These are phyloP conservation scores for Kondoa malvinella DNA, from an alignment of 768 basidiomycete species.

Conservation along the genomic window DNA sequence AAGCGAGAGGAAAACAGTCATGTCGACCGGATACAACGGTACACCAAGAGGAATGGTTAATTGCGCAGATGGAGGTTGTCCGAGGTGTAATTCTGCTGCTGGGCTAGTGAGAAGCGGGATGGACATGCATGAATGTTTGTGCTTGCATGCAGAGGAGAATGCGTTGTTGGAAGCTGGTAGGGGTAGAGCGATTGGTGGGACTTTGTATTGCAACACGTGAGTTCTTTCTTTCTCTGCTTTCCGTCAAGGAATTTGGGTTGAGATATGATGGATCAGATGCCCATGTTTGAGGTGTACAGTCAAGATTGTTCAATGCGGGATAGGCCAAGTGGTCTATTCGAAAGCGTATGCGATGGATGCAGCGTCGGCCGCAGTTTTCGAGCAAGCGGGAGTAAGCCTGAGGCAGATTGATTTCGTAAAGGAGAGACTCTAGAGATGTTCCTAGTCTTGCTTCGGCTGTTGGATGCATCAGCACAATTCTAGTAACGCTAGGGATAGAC, in stretches of 20 bases:
- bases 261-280: constrained; percentile 43
- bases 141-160: constrained; percentile 95
- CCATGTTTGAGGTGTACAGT: constrained; percentile 92
- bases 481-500: no score
- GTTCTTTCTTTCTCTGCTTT: constrained; percentile 28
- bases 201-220: constrained; percentile 93
- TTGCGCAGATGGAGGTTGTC: constrained; percentile 82
- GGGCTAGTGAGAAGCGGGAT: constrained; percentile 18
- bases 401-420: constrained; percentile 27
- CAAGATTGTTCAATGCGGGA: constrained; percentile 91
- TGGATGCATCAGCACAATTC: no score
- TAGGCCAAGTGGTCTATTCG: constrained; percentile 84
- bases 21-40: constrained; percentile 56
- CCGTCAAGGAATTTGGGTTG: not conserved
- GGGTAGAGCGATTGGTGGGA: constrained; percentile 48
- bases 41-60: constrained; percentile 78
- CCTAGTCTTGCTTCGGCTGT: no score
- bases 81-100: constrained; percentile 44
- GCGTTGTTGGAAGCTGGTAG: constrained; percentile 83
- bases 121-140: constrained; percentile 62
- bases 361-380: constrained; percentile 25
- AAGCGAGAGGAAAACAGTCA: constrained; percentile 37
- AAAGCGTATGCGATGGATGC: constrained; percentile 73
- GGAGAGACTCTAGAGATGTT: not conserved
- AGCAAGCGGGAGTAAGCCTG: constrained; percentile 28